Conservation (phyloP, 108 stramenopile genomes). For the Skeletonema marinoi region DNA sequence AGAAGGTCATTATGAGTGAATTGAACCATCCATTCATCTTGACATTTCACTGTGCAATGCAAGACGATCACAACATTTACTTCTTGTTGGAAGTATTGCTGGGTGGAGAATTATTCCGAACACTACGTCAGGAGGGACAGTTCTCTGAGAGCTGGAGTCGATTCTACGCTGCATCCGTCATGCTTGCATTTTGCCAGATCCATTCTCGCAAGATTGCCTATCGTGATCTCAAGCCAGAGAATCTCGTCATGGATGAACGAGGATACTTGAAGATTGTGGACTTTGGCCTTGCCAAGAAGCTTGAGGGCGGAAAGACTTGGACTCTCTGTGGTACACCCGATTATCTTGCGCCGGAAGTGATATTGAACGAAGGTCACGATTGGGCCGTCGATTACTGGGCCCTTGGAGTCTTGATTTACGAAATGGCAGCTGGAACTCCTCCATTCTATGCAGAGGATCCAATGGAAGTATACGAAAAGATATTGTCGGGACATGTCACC, state of each 20-base stretch:
- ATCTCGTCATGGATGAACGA: slow-evolving; percentile 71
- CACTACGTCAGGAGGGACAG: slow-evolving; percentile 58
- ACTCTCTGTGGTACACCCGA: slow-evolving; percentile 96
- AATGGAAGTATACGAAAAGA: slow-evolving; percentile 66
- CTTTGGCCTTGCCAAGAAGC: slow-evolving; percentile 79
- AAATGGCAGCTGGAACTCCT: slow-evolving; percentile 70
- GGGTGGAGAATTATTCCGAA: slow-evolving; percentile 74
- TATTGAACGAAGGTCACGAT: slow-evolving; percentile 81
- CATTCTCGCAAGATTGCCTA: slow-evolving; percentile 80
- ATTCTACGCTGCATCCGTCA: slow-evolving; percentile 83
- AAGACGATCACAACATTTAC: slow-evolving; percentile 64
- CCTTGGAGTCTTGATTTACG: slow-evolving; percentile 81
- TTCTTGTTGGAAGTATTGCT: slow-evolving; percentile 69
- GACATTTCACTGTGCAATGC: slow-evolving; percentile 61
- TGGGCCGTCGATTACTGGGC: slow-evolving; percentile 88
- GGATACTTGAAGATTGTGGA: slow-evolving; percentile 77
- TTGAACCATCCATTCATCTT: slow-evolving; percentile 75
- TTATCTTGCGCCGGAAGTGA: slow-evolving; percentile 89
- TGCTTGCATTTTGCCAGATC: slow-evolving; percentile 77
- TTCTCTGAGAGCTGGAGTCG: slow-evolving; percentile 62
- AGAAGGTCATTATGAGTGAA: slow-evolving; percentile 64
- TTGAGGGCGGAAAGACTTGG: slow-evolving; percentile 75
- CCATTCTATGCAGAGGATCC: slow-evolving; percentile 76
- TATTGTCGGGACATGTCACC: slow-evolving; percentile 46
- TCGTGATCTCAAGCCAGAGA: slow-evolving; percentile 82